Evolutionary conservation across 768 basidiomycete genomes (phyloP).

Genomic region (Pulveroboletus frians): DNA sequence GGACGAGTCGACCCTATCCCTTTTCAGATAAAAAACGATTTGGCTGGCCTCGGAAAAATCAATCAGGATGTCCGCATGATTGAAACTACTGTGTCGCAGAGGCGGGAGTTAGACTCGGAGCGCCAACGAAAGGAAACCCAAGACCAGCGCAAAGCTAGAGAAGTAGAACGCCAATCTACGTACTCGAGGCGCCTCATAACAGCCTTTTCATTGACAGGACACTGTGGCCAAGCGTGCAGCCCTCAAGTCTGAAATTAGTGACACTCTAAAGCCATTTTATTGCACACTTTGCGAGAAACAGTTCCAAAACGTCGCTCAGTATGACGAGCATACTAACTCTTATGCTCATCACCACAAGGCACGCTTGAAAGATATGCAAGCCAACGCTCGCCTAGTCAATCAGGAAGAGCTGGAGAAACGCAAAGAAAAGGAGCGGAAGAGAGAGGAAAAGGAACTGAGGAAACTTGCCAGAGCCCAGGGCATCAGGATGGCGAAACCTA

Average conservation of each 20-base stretch:
- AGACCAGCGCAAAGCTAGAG: conserved; percentile 66
- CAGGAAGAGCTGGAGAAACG: conserved; percentile 67
- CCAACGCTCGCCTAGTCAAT: conserved; percentile 58
- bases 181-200: conserved; percentile 5
- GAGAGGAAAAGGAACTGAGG: conserved; percentile 80
- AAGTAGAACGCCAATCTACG: conserved; percentile 40
- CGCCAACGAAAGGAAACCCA: conserved; percentile 75
- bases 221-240: conserved; percentile 59
- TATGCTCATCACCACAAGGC: conserved; percentile 86
- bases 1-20: conserved; percentile 82
- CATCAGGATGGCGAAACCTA: conserved; percentile 52
- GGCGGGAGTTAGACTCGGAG: conserved; percentile 76
- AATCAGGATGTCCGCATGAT: conserved; percentile 80
- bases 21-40: conserved; percentile 72
- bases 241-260: conserved; percentile 61
- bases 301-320: conserved; percentile 80
- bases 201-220: conserved; percentile 38
- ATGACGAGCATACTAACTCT: conserved; percentile 86
- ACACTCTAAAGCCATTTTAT: conserved; percentile 69
- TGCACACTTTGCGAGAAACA: conserved; percentile 84
- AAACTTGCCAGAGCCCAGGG: conserved; percentile 82
- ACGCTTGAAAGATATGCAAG: conserved; percentile 78
- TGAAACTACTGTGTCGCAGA: conserved; percentile 78
- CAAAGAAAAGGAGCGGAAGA: conserved; percentile 80
- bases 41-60: conserved; percentile 74